Conservation (phyloP, 805 yeast species). For the Yamadazyma ubonensis region DNA sequence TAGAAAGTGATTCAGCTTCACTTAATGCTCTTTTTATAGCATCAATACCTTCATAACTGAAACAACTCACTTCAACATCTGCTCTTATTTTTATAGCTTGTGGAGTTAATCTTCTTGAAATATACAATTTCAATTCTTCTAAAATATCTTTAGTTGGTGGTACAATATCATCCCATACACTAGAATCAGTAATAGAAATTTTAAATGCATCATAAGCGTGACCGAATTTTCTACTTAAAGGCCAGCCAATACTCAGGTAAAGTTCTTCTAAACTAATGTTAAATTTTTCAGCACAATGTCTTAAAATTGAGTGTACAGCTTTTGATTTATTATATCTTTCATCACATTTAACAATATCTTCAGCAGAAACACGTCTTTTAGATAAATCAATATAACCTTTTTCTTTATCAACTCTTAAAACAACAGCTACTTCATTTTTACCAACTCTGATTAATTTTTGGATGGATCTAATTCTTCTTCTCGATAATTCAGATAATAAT, state of each 20-base stretch:
- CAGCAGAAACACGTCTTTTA: conserved; percentile 96
- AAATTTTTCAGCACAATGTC: conserved; percentile 98
- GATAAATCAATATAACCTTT: conserved; percentile 97
- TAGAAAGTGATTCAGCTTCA: conserved; percentile 81
- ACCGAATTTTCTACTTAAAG: conserved; percentile 90
- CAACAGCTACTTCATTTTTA: conserved; percentile 97
- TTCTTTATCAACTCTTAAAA: conserved; percentile 95
- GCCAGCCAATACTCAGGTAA: conserved; percentile 95
- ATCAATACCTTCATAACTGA: conserved; percentile 95
- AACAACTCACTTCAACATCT: conserved; percentile 97
- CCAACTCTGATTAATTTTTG: conserved; percentile 98
- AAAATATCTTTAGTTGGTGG: conserved; percentile 74
- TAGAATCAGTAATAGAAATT: conserved; percentile 86
- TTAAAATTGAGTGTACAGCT: conserved; percentile 95
- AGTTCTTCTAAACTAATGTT: conserved; percentile 80
- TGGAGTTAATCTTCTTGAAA: conserved; percentile 92
- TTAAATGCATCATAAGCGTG: conserved; percentile 98
- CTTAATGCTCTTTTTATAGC: conserved; percentile 88
- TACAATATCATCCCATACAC: conserved; percentile 76
- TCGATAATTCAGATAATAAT: conserved; percentile 87
- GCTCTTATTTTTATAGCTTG: conserved; percentile 98
- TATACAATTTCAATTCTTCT: conserved; percentile 83
- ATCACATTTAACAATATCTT: conserved; percentile 95
- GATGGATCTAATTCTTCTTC: conserved; percentile 98
- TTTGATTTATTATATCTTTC: conserved; percentile 95